phyloP scores from a whole-genome alignment of 139 green algal genomes.

The Coccomyxa sp. region DNA sequence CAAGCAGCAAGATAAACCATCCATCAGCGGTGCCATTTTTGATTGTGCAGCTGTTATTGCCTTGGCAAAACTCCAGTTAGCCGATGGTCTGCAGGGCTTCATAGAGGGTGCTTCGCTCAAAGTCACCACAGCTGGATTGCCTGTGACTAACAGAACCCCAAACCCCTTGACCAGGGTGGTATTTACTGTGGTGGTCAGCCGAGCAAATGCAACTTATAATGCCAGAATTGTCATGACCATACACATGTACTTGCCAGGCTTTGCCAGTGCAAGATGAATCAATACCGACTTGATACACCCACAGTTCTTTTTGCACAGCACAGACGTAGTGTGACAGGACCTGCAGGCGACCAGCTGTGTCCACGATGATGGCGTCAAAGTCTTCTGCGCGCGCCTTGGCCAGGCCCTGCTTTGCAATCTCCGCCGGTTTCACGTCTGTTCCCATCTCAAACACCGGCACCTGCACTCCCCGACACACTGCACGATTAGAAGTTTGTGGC shows the following conservation, averaged over 20 bases:
- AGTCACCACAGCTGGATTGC: no score
- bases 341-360: constrained; percentile 93
- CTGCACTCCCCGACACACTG: not conserved
- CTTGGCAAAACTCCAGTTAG: not conserved
- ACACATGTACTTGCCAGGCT: no score
- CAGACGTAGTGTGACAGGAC: not conserved
- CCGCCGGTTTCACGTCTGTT: constrained; percentile 35
- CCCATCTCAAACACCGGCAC: constrained; percentile 91
- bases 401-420: constrained; percentile 35
- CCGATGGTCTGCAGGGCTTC: constrained; percentile 29
- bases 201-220: no score
- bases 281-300: no score
- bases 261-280: no score
- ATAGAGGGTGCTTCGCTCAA: not conserved
- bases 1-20: not conserved
- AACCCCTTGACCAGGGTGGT: no score
- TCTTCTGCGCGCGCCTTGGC: constrained; percentile 56
- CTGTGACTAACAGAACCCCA: no score
- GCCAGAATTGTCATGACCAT: no score
- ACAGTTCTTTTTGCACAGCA: no score
- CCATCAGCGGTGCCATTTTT: not conserved
- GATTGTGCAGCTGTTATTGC: not conserved
- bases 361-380: constrained; percentile 88
- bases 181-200: no score
- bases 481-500: no score